phyloP scores from a whole-genome alignment of 2,329 filamentous ascomycete species.

The Colletotrichum filicis region DNA sequence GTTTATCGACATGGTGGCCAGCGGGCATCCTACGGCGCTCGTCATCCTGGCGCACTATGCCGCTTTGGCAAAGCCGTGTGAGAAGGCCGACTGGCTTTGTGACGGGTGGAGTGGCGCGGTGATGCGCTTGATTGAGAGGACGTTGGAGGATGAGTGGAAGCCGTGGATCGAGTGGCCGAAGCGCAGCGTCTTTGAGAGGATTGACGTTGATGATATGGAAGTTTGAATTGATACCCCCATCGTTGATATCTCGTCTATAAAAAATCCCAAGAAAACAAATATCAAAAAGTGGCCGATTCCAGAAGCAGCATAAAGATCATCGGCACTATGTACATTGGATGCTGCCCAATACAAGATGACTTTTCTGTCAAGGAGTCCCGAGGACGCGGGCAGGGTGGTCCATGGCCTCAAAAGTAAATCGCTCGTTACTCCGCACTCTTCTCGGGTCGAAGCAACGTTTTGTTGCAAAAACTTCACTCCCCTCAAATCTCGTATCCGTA shows the following conservation, averaged over 20 bases:
- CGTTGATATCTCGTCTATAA: background rate
- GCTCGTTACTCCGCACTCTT: background rate
- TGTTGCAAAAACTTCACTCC: background rate
- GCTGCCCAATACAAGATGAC: background rate
- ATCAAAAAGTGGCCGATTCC: too few relatives aligned
- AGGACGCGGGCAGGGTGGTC: background rate
- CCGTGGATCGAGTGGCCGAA: slow-evolving; percentile 37
- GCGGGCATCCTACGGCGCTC: slow-evolving; percentile 33
- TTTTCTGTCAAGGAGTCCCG: background rate
- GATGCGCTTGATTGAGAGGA: slow-evolving; percentile 30
- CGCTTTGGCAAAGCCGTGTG: slow-evolving; percentile 19
- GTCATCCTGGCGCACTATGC: slow-evolving; percentile 38
- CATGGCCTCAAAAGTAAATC: background rate
- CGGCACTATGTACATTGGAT: too few relatives aligned
- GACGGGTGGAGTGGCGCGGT: slow-evolving; percentile 34
- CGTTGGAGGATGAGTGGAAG: slow-evolving; percentile 26
- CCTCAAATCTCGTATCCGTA: background rate
- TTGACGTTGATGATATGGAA: slow-evolving; percentile 36
- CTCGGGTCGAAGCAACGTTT: background rate
- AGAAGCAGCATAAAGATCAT: too few relatives aligned
- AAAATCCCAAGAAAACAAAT: background rate
- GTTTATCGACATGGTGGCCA: slow-evolving; percentile 36
- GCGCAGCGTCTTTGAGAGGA: slow-evolving; percentile 29
- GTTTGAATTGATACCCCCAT: slow-evolving; percentile 10
- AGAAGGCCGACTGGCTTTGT: slow-evolving; percentile 26